A percentile compares a stretch with the other conserved stretches of the same genome.
These are phyloP conservation scores for Moesziomyces sp. DNA, from an alignment of 1,284 basidiomycete genomes.

Conservation along the genomic window DNA sequence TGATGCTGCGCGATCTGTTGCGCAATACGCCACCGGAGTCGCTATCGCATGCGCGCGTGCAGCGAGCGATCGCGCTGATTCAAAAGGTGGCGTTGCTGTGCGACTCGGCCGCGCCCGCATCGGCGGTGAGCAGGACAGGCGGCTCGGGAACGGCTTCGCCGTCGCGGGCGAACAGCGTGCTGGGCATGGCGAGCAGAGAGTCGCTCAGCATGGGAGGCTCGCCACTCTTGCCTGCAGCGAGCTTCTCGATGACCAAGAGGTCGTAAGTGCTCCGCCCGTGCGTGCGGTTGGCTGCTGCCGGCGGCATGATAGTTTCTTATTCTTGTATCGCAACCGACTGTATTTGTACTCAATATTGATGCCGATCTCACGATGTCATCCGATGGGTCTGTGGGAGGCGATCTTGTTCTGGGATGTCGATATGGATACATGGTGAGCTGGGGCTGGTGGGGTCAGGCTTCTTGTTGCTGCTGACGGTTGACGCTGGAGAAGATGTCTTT, in stretches of 20 bases:
- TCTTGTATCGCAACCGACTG: not conserved
- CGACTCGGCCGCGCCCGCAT: constrained; percentile 34
- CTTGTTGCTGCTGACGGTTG: constrained; percentile 34
- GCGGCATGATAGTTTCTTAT: not conserved
- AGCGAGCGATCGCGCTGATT: constrained; percentile 41
- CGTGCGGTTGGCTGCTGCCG: not conserved
- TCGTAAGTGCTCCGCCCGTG: not conserved
- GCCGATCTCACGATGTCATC: not conserved
- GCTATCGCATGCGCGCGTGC: constrained; percentile 47
- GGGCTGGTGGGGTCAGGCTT: not conserved
- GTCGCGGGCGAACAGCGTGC: constrained; percentile 14
- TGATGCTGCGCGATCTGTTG: constrained; percentile 59
- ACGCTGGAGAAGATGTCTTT: constrained; percentile 50
- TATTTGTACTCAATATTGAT: not conserved
- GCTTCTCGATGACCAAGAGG: constrained; percentile 12
- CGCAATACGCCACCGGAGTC: constrained; percentile 57
- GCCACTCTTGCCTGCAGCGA: constrained; percentile 5
- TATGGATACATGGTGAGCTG: not conserved
- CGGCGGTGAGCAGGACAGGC: not conserved
- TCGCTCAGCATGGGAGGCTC: constrained; percentile 2
- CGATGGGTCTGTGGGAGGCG: not conserved
- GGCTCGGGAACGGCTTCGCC: constrained; percentile 22
- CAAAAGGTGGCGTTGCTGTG: constrained; percentile 37
- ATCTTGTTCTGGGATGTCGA: not conserved
- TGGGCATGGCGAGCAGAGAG: constrained; percentile 18